phyloP scores from a whole-genome alignment of 306 rosid species.

The Cotoneaster glaucophyllus region DNA sequence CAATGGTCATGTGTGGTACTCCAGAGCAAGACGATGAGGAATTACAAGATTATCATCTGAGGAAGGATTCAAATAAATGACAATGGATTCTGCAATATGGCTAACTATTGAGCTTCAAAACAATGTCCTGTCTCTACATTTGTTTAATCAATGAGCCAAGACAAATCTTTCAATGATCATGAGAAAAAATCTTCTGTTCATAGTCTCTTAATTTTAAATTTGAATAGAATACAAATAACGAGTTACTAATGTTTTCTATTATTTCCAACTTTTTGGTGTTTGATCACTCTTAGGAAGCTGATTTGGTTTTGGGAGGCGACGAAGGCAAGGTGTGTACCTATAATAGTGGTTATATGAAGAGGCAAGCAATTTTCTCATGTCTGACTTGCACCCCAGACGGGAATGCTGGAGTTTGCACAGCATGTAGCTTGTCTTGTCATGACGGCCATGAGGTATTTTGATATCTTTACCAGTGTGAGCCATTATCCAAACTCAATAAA shows the following conservation, averaged over 20 bases:
- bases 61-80: neutral
- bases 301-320: constrained; percentile 93
- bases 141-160: neutral
- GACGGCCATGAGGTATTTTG: constrained; percentile 88
- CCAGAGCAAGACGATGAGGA: neutral
- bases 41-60: too few relatives aligned
- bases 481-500: neutral
- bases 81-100: neutral
- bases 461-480: neutral
- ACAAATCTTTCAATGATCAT: neutral
- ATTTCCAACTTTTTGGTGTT: neutral
- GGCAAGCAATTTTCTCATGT: constrained; percentile 97
- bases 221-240: neutral
- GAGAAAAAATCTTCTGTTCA: neutral
- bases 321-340: constrained; percentile 98
- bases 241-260: neutral
- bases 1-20: neutral
- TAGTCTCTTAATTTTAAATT: neutral
- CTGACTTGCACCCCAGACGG: constrained; percentile 93
- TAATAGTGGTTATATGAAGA: constrained; percentile 81
- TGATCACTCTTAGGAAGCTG: constrained; percentile 58
- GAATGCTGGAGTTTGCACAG: constrained; percentile 99
- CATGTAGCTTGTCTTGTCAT: constrained; percentile 96
- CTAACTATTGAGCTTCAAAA: neutral
- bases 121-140: neutral